Evolutionary conservation across 495 filamentous ascomycete genomes (phyloP), one percentile per base, ranked within the genome.

Genomic region (Bathelium albidoporum): DNA sequence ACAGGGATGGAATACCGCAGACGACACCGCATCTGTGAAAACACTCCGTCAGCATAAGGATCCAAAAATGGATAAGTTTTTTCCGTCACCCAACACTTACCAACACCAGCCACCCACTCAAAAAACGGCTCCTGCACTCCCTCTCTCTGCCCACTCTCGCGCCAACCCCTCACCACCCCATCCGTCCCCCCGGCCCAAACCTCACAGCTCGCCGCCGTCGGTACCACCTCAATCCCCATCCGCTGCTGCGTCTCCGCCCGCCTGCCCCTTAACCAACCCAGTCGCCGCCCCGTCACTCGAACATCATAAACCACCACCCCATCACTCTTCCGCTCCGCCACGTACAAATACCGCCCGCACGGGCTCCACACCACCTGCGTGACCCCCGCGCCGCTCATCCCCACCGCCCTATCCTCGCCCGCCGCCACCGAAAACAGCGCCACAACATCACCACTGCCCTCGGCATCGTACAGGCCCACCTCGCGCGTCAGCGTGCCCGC

Each of bases 161-260:
- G 82, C 90, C 90, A 98, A 24, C 88, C 81, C 62, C 85, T 83
- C 62, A 95, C 87, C 16, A 75, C 72, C 0, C 94, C 95, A 77
- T 90, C 86, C n/a, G 75, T 83, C 1, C 89, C 89, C 18, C 91
- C 92, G 36, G 87, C 89, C 91, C 90, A 95, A 22, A 96, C 77
- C 70, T 91, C 88, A 73, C 85, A 84, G 2, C 85, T 85, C 69
- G 7, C 73, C 72, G 26, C 74, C 64, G 62, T 77, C 55, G 22
- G 77, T 73, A 67, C 60, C 18, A 93, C 78, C 74, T 95, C 90
- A 59, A 91, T 82, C 22, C 84, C 83, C 63, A 97, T 73, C 36
- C 89, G 80, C 76, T 97, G 92, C 65, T 90, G 91, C 4, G 87
- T 90, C 3, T 74, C 58, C 0, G 90, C 87, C 24, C 81, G 79